phyloP scores from a whole-genome alignment of 225 moss, liverwort and hornwort species.

The Antitrichia curtipendula region DNA sequence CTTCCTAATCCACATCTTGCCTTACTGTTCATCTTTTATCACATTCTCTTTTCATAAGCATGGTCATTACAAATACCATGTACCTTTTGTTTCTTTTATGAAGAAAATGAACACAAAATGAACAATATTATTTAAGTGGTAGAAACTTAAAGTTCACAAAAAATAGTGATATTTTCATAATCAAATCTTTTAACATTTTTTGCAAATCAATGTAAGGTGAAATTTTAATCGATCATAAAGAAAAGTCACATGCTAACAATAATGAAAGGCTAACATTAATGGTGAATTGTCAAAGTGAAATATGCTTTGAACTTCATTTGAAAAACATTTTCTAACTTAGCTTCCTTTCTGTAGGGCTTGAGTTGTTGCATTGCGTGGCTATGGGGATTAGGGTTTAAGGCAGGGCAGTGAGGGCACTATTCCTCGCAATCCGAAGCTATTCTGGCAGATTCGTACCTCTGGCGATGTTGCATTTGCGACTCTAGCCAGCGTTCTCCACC shows the following conservation, averaged over 20 bases:
- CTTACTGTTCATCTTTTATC: neutral
- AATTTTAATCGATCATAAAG: neutral
- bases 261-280: neutral
- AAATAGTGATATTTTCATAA: neutral
- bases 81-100: neutral
- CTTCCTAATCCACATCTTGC: fast-evolving
- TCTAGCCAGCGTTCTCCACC: neutral
- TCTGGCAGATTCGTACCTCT: neutral
- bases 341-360: neutral
- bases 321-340: neutral
- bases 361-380: neutral
- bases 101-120: neutral
- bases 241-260: neutral
- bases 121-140: neutral
- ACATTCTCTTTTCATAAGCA: neutral
- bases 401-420: neutral
- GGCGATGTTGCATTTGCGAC: neutral
- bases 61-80: fast-evolving
- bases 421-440: neutral
- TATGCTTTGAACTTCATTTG: neutral
- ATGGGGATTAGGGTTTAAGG: neutral
- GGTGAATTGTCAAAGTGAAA: neutral
- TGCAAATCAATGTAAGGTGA: neutral
- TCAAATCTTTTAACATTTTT: neutral
- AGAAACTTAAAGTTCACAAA: fast-evolving